Evolutionary conservation across 768 basidiomycete genomes (phyloP).

Genomic region (Solioccasus polychromus): DNA sequence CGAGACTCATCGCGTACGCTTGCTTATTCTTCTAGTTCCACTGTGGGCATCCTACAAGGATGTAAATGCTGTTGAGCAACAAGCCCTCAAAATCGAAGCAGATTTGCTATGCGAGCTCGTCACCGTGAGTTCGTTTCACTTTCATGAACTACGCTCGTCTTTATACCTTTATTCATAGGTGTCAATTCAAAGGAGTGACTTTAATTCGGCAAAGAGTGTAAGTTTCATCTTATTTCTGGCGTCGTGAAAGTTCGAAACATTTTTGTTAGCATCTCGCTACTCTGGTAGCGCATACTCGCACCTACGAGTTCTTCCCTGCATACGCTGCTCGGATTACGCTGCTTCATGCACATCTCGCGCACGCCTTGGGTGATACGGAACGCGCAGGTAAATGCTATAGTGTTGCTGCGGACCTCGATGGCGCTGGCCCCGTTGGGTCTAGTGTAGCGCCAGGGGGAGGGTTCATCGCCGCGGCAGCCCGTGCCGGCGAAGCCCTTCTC

Average conservation of each 20-base stretch:
- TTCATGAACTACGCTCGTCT: background rate
- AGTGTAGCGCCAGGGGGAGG: conserved; percentile 19
- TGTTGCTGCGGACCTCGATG: conserved; percentile 53
- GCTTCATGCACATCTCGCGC: conserved; percentile 71
- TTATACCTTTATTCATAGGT: conserved; percentile 39
- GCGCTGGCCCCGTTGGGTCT: conserved; percentile 27
- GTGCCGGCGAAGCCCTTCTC: conserved; percentile 51
- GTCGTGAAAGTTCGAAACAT: background rate
- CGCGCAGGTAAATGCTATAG: conserved; percentile 62
- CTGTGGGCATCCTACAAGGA: conserved; percentile 53
- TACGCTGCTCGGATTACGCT: conserved; percentile 66
- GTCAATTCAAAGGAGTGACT: conserved; percentile 66
- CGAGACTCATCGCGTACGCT: background rate
- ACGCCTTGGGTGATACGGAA: conserved; percentile 52
- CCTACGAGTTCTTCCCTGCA: conserved; percentile 47
- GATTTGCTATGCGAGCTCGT: conserved; percentile 71
- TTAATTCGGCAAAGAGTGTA: conserved; percentile 59
- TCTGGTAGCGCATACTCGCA: conserved; percentile 63
- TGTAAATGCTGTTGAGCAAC: conserved; percentile 43
- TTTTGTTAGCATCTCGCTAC: conserved; percentile 35
- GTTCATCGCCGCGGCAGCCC: conserved; percentile 48
- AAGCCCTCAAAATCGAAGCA: conserved; percentile 61
- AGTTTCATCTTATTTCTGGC: conserved; percentile 9
- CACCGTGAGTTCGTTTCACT: conserved; percentile 41
- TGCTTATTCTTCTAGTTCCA: conserved; percentile 40